Conservation (phyloP, 345 rosid genomes). For the Populus deltoides region DNA sequence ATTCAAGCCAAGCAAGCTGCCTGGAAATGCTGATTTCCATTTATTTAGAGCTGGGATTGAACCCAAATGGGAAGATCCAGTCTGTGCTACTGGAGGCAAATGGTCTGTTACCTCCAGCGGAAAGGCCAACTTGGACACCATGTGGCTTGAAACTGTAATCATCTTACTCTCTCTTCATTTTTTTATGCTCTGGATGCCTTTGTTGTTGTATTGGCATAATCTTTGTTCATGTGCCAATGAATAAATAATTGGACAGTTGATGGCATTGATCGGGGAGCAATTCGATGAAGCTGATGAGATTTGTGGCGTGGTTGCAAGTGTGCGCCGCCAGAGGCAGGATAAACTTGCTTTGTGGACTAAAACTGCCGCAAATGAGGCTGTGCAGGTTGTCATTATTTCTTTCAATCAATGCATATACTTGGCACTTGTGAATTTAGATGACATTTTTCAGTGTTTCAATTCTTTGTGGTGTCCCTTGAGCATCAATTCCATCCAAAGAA, state of each 20-base stretch:
- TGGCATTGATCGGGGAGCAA: constrained; percentile 97
- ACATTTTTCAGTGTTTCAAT: neutral
- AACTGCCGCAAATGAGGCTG: constrained; percentile 88
- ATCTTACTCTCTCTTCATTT: neutral
- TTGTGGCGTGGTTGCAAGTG: constrained; percentile 90
- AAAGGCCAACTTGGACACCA: constrained; percentile 52
- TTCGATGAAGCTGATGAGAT: constrained; percentile 86
- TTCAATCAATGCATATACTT: neutral
- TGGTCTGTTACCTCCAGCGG: constrained; percentile 61
- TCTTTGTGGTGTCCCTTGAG: neutral
- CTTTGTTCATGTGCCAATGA: neutral
- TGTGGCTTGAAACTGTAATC: constrained; percentile 88
- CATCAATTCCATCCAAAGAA: neutral
- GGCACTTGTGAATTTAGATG: neutral
- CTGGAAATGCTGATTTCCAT: constrained; percentile 67
- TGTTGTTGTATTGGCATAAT: neutral
- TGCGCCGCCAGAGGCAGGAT: constrained; percentile 86
- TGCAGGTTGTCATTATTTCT: constrained; percentile 44
- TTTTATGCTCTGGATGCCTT: neutral
- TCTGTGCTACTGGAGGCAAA: constrained; percentile 88
- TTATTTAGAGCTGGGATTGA: constrained; percentile 84
- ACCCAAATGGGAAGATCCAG: constrained; percentile 99
- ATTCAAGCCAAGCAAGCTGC: constrained; percentile 74
- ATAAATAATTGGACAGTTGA: constrained; percentile 43
- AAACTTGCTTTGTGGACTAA: constrained; percentile 89